Conservation (phyloP, 2,329 filamentous ascomycete species). For the Fusarium robinianum region DNA sequence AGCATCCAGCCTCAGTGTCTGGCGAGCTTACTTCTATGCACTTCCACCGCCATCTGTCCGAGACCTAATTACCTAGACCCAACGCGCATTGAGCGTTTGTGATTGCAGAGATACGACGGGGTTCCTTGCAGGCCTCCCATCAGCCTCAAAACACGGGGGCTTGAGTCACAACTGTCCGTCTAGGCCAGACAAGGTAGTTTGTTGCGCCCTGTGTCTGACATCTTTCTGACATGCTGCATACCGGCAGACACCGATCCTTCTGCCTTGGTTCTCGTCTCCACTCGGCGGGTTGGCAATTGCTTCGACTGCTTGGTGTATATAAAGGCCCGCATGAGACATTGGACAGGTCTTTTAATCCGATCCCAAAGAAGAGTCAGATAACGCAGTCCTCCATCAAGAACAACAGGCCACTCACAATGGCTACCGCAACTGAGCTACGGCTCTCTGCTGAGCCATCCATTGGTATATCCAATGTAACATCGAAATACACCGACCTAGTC, state of each 20-base stretch:
- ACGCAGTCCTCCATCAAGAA: background rate
- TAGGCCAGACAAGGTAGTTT: background rate
- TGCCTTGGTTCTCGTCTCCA: constrained; percentile 15
- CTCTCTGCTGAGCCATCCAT: constrained; percentile 29
- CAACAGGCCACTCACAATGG: constrained; percentile 30
- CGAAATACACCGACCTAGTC: constrained; percentile 16
- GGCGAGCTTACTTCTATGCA: too few species aligned
- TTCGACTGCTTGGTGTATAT: constrained; percentile 9
- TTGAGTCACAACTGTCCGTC: background rate
- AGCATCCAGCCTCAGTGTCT: too few species aligned
- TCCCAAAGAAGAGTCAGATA: background rate
- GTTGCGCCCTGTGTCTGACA: constrained; percentile 31
- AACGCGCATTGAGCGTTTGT: too few species aligned
- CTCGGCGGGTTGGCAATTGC: constrained; percentile 24
- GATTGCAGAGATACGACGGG: too few species aligned
- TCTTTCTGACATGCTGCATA: constrained; percentile 1
- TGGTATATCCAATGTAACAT: constrained; percentile 8
- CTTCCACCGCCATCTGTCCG: too few species aligned
- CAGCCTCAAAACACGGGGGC: too few species aligned
- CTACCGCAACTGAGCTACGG: constrained; percentile 41
- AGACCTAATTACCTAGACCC: too few species aligned
- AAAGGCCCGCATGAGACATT: constrained; percentile 1
- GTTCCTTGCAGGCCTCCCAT: too few species aligned
- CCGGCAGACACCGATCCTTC: constrained; percentile 1
- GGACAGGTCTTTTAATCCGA: too few species aligned